Evolutionary conservation across 2,329 filamentous ascomycete species (phyloP), one percentile per base, ranked within the genome.

Genomic region (Fusarium sarcochroum): DNA sequence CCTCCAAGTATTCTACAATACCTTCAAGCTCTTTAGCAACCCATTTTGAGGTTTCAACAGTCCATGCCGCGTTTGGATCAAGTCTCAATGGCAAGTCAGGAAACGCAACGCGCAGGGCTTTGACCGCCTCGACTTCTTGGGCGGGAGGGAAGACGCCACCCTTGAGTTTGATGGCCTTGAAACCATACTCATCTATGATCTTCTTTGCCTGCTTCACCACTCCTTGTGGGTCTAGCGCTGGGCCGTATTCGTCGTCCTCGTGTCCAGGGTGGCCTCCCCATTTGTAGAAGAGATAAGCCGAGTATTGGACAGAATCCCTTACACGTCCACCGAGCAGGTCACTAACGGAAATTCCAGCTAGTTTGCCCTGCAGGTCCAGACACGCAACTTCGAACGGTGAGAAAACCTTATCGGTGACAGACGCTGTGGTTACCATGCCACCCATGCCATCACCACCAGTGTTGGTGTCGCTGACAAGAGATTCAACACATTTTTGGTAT

Each of bases 401-500:
- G 37, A 81, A 82, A 50, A 82, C 76, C 45, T 82, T 82, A 37
- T 82, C 80, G 7, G 72, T 64, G 1, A 78, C 77, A 3, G 78
- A 81, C 1, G 80, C 80, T 0, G 80, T 81, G 4, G 80, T 82
- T 13, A 82, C 80, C 79, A 82, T 79, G 27, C 72, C 76, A 1
- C 86, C 84, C 45, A 94, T 80, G 59, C 91, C 93, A 71, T 90
- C 88, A 40, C 42, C 93, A 6, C 71, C 71, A 7, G 67, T 72
- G 13, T 37, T 71, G 30, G 62, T 73, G 38, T 72, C 92, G 48
- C 86, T 89, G 4, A 91, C 91, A 0, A 81, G 74, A 0, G 92
- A 92, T 58, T 95, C 91, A 79, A 94, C 85, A 75, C 97, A 97
- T 3, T 90, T 92, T 69, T 93, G 90, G 80, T 94, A 95, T 68